Evolutionary conservation across 2,329 filamentous ascomycete genomes (phyloP), one percentile per base, ranked within the genome.

Genomic region (Colletotrichum siamense): DNA sequence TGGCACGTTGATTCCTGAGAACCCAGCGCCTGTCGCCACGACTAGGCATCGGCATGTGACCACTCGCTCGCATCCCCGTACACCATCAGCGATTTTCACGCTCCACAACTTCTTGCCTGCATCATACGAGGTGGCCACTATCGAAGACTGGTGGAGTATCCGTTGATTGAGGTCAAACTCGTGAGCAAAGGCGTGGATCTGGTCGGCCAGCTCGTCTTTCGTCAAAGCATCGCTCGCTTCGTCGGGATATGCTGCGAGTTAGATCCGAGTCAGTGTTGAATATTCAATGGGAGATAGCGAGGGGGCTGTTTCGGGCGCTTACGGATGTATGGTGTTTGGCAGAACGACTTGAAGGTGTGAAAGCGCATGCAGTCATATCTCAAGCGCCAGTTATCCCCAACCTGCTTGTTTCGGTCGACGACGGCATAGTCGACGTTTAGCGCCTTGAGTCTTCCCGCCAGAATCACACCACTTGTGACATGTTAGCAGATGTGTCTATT

Each of bases 331-430:
- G 86, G 85, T 69, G 84, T 74, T 26, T 86, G 81, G 68, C 82
- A 84, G 44, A 78, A 79, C 1, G 82, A 80, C 1, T 84, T 86
- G 7, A 83, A 82, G 4, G 86, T 77, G 69, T 88, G 86, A 52
- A 88, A 85, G n/a, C 78, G 77, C 70, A 86, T 39, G 62, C 77
- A 82, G 66, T 87, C 85, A 64, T 87, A 87, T 3, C 86, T 82
- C 5, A 79, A 73, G 1, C 79, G 79, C 86, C 86, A 87, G 73
- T 85, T 87, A 73, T 87, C 85, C 3, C 86, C 86, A 0, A 83
- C 77, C 3, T 79, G 77, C 3, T 81, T 55, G 22, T 86, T 84
- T 8, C 79, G 79, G 22, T 87, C 85, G 9, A 83, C 69, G n/a
- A 87, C 81, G 18, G 87, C 67, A 52, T 78, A 83, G 10, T 84